phyloP scores from a whole-genome alignment of 495 filamentous ascomycete genomes.

The Aspergillus steynii region DNA sequence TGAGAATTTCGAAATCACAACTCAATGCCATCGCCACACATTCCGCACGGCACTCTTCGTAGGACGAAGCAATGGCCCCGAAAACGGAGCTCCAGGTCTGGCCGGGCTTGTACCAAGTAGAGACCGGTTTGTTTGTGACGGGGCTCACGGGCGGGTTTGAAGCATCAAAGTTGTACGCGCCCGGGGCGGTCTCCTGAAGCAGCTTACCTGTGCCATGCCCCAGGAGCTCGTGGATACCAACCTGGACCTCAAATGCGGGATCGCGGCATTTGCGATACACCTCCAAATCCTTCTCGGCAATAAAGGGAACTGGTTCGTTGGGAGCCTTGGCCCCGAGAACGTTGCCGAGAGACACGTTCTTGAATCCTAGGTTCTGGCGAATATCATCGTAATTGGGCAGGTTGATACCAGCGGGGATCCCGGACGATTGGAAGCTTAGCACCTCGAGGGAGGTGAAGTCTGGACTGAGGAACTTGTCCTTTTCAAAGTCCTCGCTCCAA shows the following conservation, averaged over 20 bases:
- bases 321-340: slow-evolving; percentile 87
- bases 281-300: slow-evolving; percentile 68
- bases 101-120: slow-evolving; percentile 87
- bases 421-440: slow-evolving; percentile 71
- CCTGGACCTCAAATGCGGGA: slow-evolving; percentile 89
- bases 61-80: slow-evolving; percentile 78
- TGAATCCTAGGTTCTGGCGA: slow-evolving; percentile 91
- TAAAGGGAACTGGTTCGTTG: slow-evolving; percentile 87
- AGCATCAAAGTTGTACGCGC: slow-evolving; percentile 83
- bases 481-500: slow-evolving; percentile 88
- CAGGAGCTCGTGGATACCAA: slow-evolving; percentile 92
- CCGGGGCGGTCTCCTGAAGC: slow-evolving; percentile 80
- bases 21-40: slow-evolving; percentile 91
- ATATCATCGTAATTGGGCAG: slow-evolving; percentile 95
- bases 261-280: slow-evolving; percentile 81
- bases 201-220: slow-evolving; percentile 96
- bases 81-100: slow-evolving; percentile 95
- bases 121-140: slow-evolving; percentile 71
- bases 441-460: slow-evolving; percentile 91
- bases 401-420: slow-evolving; percentile 79
- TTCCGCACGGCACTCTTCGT: slow-evolving; percentile 83
- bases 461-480: slow-evolving; percentile 89
- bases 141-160: slow-evolving; percentile 79
- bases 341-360: slow-evolving; percentile 93
- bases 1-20: slow-evolving; percentile 84